phyloP scores from a whole-genome alignment of 2,329 filamentous ascomycete species.

The Nemania abortiva region DNA sequence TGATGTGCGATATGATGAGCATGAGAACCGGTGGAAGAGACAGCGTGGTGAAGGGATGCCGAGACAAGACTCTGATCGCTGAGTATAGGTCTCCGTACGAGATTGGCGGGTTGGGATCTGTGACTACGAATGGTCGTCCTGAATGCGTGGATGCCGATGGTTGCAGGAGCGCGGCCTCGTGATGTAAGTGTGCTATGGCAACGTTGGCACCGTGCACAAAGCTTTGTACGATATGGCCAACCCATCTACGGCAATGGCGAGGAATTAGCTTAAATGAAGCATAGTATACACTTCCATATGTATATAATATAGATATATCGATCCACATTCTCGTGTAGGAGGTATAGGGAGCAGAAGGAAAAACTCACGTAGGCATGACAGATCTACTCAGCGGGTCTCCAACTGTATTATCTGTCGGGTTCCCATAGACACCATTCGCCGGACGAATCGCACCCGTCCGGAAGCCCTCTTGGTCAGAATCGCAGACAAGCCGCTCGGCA shows the following conservation, averaged over 20 bases:
- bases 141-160: conserved; percentile 49
- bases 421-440: conserved; percentile 65
- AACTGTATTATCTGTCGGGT: conserved; percentile 61
- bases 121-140: conserved; percentile 57
- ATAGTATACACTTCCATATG: neutral
- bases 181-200: conserved; percentile 56
- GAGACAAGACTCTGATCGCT: conserved; percentile 51
- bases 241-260: conserved; percentile 50
- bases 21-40: conserved; percentile 52
- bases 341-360: too few species aligned
- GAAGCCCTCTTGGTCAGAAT: conserved; percentile 53
- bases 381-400: conserved; percentile 56
- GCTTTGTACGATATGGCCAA: conserved; percentile 54
- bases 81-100: conserved; percentile 54
- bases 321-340: too few species aligned
- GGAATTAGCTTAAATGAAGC: conserved; percentile 20
- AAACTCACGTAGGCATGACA: conserved; percentile 59
- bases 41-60: conserved; percentile 53
- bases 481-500: conserved; percentile 64
- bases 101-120: conserved; percentile 59
- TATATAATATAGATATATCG: too few species aligned
- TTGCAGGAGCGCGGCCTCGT: conserved; percentile 55
- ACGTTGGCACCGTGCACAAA: conserved; percentile 59
- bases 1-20: conserved; percentile 53
- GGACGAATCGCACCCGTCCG: conserved; percentile 66